A percentile compares a stretch with the other conserved stretches of the same genome.
These are phyloP conservation scores for Telfairia occidentalis DNA, from an alignment of 331 rosid species.

Conservation along the genomic window DNA sequence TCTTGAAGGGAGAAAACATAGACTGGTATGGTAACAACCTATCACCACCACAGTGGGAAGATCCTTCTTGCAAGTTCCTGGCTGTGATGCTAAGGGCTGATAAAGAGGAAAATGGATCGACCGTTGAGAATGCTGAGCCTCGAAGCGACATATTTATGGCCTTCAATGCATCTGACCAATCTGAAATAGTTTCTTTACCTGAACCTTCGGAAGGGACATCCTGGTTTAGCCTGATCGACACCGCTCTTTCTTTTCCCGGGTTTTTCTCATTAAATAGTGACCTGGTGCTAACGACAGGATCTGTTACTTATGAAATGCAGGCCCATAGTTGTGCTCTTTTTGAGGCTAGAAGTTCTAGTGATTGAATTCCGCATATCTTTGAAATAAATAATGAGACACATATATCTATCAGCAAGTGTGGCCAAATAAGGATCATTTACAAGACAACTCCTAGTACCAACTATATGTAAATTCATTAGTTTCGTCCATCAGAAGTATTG, in stretches of 20 bases:
- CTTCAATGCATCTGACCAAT: slow-evolving; percentile 51
- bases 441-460: not conserved
- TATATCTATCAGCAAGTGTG: not conserved
- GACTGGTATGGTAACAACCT: slow-evolving; percentile 53
- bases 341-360: slow-evolving; percentile 37
- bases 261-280: slow-evolving; percentile 49
- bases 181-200: slow-evolving; percentile 48
- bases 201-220: slow-evolving; percentile 34
- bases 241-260: slow-evolving; percentile 77
- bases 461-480: not conserved
- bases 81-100: slow-evolving; percentile 65
- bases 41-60: slow-evolving; percentile 67
- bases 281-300: slow-evolving; percentile 26
- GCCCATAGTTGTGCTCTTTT: slow-evolving; percentile 61
- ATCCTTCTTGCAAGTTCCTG: slow-evolving; percentile 65
- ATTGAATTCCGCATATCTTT: slow-evolving; percentile 3
- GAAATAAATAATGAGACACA: not conserved
- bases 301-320: slow-evolving; percentile 40
- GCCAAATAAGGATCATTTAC: not conserved
- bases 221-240: slow-evolving; percentile 66
- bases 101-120: slow-evolving; percentile 17
- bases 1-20: slow-evolving; percentile 64
- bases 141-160: slow-evolving; percentile 53
- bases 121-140: slow-evolving; percentile 17
- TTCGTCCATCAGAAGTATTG: not conserved